Evolutionary conservation across 2,329 filamentous ascomycete species (phyloP), one percentile per base, ranked within the genome.

Genomic region (Chrysoporthe austroafricana): DNA sequence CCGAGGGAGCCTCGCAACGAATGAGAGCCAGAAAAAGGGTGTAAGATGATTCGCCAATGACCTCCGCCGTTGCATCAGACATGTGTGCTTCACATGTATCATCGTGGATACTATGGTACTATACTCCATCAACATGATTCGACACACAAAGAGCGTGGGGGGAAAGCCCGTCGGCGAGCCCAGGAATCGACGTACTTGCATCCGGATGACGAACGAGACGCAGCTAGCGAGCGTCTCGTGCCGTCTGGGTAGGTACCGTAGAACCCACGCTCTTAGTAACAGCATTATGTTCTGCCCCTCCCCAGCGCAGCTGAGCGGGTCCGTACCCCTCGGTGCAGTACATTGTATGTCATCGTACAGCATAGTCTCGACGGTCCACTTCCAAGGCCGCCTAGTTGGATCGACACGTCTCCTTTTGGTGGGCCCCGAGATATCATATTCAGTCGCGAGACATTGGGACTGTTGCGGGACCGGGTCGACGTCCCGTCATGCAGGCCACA

Each of bases 31-130:
- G 34, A 8, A 16, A 61, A 64, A 66, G 46, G 66, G 58, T 68
- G 66, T 64, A 66, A 66, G 62, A 66, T 68, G 66, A 68, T 67
- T 67, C 63, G 66, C 56, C 66, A 54, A 65, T 65, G 63, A 21
- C 1, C 13, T 18, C 26, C 11, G 8, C n/a, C 16, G n/a, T 6
- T 11, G 50, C 16, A 11, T 21, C 14, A 6, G 50, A 4, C 50
- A 4, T 21, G 18, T 21, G 8, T 54, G 21, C 50, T 54, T 54
- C 50, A 39, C 62, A 58, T 26, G 26, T 26, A 26, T 52, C 57
- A 52, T 6, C 50, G 6, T 11, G 50, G 18, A 14, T 46, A 13
- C 4, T 13, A 4, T 13, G 44, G 8, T 46, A 9, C 9, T 39
- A 39, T 39, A 39, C 36, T 39, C 9, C 6, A 13, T 46, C 44